A percentile compares a stretch with the other conserved stretches of the same genome.
Conservation (phyloP, 805 yeast species). For the Cyberlindnera bimundalis region DNA sequence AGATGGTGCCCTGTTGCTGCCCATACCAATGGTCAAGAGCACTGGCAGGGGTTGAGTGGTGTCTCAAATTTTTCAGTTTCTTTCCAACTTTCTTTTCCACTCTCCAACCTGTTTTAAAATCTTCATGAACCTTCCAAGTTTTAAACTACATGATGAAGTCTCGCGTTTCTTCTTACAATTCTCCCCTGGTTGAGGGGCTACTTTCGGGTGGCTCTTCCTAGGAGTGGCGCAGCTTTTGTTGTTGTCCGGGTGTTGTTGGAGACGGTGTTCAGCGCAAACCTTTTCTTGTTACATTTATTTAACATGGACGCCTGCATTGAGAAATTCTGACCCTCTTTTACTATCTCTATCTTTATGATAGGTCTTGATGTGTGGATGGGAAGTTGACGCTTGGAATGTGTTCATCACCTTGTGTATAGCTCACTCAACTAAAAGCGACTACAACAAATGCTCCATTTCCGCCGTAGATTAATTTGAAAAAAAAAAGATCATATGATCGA, state of each 20-base stretch:
- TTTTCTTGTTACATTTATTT: slow-evolving; percentile 30
- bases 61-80: neutral
- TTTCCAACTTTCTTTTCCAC: neutral
- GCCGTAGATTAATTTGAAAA: no score
- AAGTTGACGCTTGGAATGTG: neutral
- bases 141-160: slow-evolving; percentile 33
- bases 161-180: slow-evolving; percentile 29
- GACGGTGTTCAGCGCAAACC: slow-evolving; percentile 30
- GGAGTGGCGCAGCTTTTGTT: slow-evolving; percentile 14
- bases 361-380: neutral
- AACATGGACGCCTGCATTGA: slow-evolving; percentile 23
- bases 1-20: neutral
- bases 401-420: slow-evolving; percentile 1
- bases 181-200: slow-evolving; percentile 27
- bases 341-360: no score
- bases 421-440: no score
- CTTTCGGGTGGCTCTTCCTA: slow-evolving; percentile 19
- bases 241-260: slow-evolving; percentile 29
- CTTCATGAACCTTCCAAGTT: slow-evolving; percentile 32
- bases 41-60: neutral
- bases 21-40: neutral
- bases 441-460: no score
- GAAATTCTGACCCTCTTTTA: slow-evolving; percentile 29
- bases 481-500: no score
- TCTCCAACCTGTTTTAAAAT: neutral